These are phyloP conservation scores for Diaporthe caulivora DNA, from an alignment of 2,329 filamentous ascomycete species.

Conservation along the genomic window DNA sequence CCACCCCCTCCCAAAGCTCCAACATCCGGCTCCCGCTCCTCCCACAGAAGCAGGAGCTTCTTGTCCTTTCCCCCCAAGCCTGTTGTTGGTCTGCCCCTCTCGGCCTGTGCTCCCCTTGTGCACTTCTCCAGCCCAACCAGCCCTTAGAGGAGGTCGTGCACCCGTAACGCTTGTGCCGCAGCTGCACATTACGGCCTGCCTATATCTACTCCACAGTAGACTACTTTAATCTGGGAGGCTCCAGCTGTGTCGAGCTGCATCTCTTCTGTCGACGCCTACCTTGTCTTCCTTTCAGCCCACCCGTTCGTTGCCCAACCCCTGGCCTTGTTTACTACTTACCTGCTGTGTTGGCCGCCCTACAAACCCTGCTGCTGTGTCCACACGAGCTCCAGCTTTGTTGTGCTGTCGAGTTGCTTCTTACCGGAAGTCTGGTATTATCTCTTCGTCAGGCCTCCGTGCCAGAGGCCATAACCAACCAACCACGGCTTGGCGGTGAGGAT, in stretches of 20 bases:
- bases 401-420: constrained; percentile 22
- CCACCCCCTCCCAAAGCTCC: background rate
- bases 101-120: background rate
- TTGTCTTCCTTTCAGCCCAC: constrained; percentile 8
- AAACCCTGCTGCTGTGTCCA: background rate
- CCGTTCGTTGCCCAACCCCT: background rate
- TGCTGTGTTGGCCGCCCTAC: background rate
- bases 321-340: background rate
- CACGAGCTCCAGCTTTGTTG: constrained; percentile 8
- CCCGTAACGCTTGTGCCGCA: constrained; percentile 13
- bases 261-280: background rate
- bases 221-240: constrained; percentile 12
- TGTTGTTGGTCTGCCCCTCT: constrained; percentile 3
- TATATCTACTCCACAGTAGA: background rate
- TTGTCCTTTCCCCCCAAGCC: background rate
- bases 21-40: constrained; percentile 1
- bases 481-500: constrained; percentile 7
- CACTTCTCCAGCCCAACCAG: background rate
- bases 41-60: constrained; percentile 5
- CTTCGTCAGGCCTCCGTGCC: background rate
- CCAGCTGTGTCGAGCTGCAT: background rate
- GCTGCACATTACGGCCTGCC: background rate
- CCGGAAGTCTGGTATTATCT: constrained; percentile 4
- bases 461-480: background rate
- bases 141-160: background rate